phyloP scores from a whole-genome alignment of 2,329 filamentous ascomycete genomes.

The Fusarium ambrosium region DNA sequence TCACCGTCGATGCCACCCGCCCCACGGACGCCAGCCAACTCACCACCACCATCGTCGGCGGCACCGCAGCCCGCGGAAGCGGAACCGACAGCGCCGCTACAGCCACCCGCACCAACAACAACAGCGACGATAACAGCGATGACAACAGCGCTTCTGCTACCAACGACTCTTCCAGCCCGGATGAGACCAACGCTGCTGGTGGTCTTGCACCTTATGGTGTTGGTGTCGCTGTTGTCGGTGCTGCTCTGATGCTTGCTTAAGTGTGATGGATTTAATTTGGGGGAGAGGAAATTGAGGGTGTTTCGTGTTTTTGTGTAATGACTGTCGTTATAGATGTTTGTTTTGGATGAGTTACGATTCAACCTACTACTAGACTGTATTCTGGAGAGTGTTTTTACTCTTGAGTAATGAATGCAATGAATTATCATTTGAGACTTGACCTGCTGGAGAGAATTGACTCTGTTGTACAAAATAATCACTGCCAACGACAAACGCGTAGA shows the following conservation, averaged over 20 bases:
- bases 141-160: slow-evolving; percentile 19
- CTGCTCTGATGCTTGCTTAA: slow-evolving; percentile 40
- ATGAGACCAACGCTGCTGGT: slow-evolving; percentile 37
- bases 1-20: slow-evolving; percentile 51
- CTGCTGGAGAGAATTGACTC: not conserved
- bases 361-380: not conserved
- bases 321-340: slow-evolving; percentile 7
- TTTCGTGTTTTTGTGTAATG: not conserved
- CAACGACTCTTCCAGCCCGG: slow-evolving; percentile 21
- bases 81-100: slow-evolving; percentile 18
- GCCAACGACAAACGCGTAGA: not conserved
- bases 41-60: slow-evolving; percentile 51
- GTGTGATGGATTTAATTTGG: not conserved
- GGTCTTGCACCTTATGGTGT: slow-evolving; percentile 34
- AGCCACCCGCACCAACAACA: slow-evolving; percentile 11
- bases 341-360: slow-evolving; percentile 16
- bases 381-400: not conserved
- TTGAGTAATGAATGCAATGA: not conserved
- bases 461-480: not conserved
- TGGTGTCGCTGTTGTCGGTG: slow-evolving; percentile 35
- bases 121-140: slow-evolving; percentile 6
- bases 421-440: not conserved
- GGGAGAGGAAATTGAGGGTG: not conserved
- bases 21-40: slow-evolving; percentile 52
- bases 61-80: slow-evolving; percentile 25